Conservation (phyloP, 306 rosid genomes). For the Ziziphus jujuba region DNA sequence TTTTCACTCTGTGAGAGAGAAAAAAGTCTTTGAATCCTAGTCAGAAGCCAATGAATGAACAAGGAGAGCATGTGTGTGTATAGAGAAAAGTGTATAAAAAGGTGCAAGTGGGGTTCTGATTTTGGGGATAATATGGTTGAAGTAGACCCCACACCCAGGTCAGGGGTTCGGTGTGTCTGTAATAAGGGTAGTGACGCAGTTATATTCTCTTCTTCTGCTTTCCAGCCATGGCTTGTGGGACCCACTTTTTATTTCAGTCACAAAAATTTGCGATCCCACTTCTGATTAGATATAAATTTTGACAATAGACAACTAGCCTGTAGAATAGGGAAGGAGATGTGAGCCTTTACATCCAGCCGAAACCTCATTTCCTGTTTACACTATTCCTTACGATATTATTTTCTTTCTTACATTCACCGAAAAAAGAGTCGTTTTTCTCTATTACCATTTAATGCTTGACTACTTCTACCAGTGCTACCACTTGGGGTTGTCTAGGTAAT, state of each 20-base stretch:
- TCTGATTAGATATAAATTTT: conserved; percentile 35
- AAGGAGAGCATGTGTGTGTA: conserved; percentile 19
- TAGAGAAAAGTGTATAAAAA: conserved; percentile 1
- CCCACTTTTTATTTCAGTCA: conserved; percentile 4
- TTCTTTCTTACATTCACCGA: no score
- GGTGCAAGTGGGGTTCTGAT: conserved; percentile 14
- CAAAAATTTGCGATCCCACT: conserved; percentile 31
- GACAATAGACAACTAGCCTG: conserved; percentile 11
- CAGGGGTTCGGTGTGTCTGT: conserved; percentile 22
- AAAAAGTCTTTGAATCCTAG: no score
- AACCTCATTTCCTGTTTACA: conserved; percentile 7
- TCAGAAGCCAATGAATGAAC: neutral
- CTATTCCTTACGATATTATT: neutral
- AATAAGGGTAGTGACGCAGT: conserved; percentile 23
- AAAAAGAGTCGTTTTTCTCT: no score
- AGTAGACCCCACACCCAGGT: neutral
- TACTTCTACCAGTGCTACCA: neutral
- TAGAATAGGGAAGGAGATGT: conserved; percentile 17
- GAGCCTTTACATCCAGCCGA: conserved; percentile 7
- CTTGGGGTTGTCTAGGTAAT: neutral
- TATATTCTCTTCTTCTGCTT: conserved; percentile 43
- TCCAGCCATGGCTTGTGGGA: conserved; percentile 46
- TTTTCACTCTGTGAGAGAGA: no score
- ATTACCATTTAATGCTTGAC: conserved; percentile 4
- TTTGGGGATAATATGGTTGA: neutral